Base-by-base conservation (phyloP, 2,329 filamentous ascomycete genomes). In the Microsporum audouinii region DNA sequence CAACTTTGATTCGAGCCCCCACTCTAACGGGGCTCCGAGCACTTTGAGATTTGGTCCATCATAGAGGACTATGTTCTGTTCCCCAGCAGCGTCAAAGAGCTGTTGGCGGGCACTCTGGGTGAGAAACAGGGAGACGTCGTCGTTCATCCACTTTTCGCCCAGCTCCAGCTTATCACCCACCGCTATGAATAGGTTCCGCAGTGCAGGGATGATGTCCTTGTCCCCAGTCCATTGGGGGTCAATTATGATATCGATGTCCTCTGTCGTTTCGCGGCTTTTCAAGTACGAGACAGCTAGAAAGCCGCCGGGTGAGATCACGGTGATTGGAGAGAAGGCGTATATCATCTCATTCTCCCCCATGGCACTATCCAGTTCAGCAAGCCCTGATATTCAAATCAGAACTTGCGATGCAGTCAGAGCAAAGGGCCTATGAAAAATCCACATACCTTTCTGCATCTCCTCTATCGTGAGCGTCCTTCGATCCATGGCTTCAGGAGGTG, bases 1-100 rank as follows among this genome's bases (percentile, higher is more conserved):
- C 43, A 73, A 49, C 49, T 73, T 73, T 17, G 69, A 65, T 59
- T 73, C 71, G 4, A 73, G 64, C 0, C 70, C 70, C 71, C 71
- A 73, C 59, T 73, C 68, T n/a, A 73, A 62, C 14, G 71, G 71
- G 2, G 66, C 70, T 1, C 71, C 71, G 7, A 72, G 67, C 23
- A 72, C 63, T 36, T 65, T 62, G 3, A 73, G 59, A 45, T 71
- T 63, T 6, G 66, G 60, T 0, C 70, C 71, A 2, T 55, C 66
- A 56, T 65, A 73, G 1, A 73, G 65, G 4, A 67, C 65, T 29
- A 72, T 73, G 49, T 69, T 65, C 56, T 72, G 71, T 60, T 69
- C 65, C 8, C 66, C 66, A 4, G 71, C 71, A 58, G 66, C 61
- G 49, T 69, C 55, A 51, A 72, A 72, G 8, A 73, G 51, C 10